Conservation (phyloP, 805 yeast species). For the Schizosaccharomyces pombe region DNA sequence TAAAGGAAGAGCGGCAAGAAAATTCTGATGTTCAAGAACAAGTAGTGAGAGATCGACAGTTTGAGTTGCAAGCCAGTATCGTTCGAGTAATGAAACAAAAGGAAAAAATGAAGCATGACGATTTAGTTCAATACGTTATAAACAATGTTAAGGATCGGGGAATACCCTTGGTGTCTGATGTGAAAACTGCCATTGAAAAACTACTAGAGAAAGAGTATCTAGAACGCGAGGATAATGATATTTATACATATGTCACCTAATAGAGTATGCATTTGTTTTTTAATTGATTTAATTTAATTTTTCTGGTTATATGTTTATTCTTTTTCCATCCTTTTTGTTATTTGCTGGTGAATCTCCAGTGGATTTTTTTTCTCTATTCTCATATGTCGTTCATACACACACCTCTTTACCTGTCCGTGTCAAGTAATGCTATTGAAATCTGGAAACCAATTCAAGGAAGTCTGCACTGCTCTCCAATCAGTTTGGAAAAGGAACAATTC, state of each 20-base stretch:
- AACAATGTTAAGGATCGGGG: constrained; percentile 15
- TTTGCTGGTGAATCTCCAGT: too few species aligned
- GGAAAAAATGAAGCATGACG: constrained; percentile 12
- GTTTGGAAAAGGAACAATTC: too few species aligned
- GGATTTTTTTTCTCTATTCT: too few species aligned
- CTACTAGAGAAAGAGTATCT: constrained; percentile 14
- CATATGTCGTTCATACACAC: too few species aligned
- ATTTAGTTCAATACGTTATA: constrained; percentile 13
- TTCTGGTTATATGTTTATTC: too few species aligned
- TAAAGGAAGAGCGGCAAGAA: constrained; percentile 11
- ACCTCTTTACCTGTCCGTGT: too few species aligned
- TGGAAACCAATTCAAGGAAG: too few species aligned
- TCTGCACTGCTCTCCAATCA: too few species aligned
- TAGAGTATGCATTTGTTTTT: too few species aligned
- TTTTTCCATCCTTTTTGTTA: too few species aligned
- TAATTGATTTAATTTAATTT: background rate
- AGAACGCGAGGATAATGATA: constrained; percentile 10
- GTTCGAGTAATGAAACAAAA: constrained; percentile 16
- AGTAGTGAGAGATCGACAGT: constrained; percentile 14
- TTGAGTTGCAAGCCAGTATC: constrained; percentile 16
- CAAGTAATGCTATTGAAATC: too few species aligned
- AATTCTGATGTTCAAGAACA: constrained; percentile 10
- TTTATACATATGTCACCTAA: constrained; percentile 6
- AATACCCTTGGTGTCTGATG: constrained; percentile 12
- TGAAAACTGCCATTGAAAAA: constrained; percentile 14